Evolutionary conservation across 352 stramenopile genomes (phyloP).

Genomic region (Phytophthora fragariae): DNA sequence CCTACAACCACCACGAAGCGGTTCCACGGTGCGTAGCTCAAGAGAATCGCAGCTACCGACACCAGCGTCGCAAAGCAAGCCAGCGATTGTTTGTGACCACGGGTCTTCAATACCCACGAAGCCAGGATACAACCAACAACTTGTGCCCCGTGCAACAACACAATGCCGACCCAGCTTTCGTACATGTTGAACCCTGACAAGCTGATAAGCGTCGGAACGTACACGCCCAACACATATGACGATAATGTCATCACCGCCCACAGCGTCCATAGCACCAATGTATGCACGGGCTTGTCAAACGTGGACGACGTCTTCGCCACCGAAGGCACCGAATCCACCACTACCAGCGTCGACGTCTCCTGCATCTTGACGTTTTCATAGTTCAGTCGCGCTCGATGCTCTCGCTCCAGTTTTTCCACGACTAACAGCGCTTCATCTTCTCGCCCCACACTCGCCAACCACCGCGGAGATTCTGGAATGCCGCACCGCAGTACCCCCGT

Average conservation of each 20-base stretch:
- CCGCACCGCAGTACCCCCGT: slow-evolving; percentile 18
- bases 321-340: background rate
- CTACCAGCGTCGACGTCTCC: background rate
- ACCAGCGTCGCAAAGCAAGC: background rate
- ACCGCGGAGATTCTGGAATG: slow-evolving; percentile 44
- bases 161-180: background rate
- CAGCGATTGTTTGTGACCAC: background rate
- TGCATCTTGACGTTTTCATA: background rate
- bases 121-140: background rate
- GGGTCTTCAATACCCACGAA: background rate
- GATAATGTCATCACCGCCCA: background rate
- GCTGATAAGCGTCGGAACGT: background rate
- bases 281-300: background rate
- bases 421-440: slow-evolving; percentile 31
- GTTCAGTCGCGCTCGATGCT: background rate
- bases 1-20: background rate
- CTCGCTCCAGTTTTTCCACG: background rate
- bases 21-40: background rate
- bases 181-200: background rate
- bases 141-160: background rate
- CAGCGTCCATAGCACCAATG: background rate
- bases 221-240: background rate
- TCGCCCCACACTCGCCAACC: slow-evolving; percentile 36
- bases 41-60: background rate
- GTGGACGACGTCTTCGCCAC: background rate